Evolutionary conservation across 2,329 filamentous ascomycete species (phyloP), one percentile per base, ranked within the genome.

Genomic region (Dendrostoma leiphaemia): DNA sequence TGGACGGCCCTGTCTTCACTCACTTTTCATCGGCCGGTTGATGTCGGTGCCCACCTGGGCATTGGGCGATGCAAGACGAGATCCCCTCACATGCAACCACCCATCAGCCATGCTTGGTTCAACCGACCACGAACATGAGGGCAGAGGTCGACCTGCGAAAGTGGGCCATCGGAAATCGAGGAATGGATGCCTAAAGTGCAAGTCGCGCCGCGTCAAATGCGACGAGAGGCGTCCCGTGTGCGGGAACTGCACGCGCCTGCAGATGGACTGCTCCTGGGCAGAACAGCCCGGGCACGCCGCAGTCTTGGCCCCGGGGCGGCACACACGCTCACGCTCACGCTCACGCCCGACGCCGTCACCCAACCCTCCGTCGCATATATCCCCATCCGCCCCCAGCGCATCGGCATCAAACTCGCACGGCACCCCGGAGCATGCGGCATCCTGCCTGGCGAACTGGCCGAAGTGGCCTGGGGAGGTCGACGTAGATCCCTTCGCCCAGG

Each of bases 81-180:
- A 32, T 13, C 29, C 29, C 29, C 8, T 13, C 29, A 32, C 29
- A 32, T 9, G 29, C 29, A 32, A 32, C 29, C 29, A 32, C 29
- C 35, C n/a, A 7, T n/a, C 35, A 8, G 43, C 43, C 43, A 45
- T 45, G 43, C 26, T 32, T 9, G 15, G n/a, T n/a, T n/a, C 26
- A 9, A 21, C 43, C 6, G 43, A 32, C 9, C 35, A 31, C 17
- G 37, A n/a, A 15, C 40, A 19, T 8, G 44, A 48, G 9, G 23
- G 23, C n/a, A 40, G 53, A 35, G 34, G 35, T 29, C 41, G 50
- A 8, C 40, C 56, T 13, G 59, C 62, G 51, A 66, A 65, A 56
- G 58, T 66, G 10, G 64, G 64, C 21, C 65, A 68, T 45, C 62
- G 62, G 45, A 68, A 68, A 49, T 67, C 65, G 10, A 63, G 66